Percentiles rank a stretch among this genome's conserved stretches.
Conservation (phyloP, 176 grass and related monocot species). For the Aegilops speltoides region DNA sequence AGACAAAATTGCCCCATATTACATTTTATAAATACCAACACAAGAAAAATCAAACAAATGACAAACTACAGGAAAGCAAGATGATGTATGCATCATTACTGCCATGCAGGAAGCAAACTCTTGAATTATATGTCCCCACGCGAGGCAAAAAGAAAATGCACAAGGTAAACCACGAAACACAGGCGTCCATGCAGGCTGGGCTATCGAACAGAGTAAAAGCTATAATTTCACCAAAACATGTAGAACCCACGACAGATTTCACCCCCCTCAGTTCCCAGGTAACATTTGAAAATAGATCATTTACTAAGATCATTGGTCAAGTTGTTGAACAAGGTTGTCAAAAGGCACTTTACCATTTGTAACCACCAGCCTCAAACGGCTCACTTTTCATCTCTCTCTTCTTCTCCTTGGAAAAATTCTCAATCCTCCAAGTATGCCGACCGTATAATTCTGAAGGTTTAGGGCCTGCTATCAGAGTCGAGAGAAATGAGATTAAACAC, state of each 20-base stretch:
- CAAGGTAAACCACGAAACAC: background rate
- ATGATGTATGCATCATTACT: background rate
- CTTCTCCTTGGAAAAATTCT: slow-evolving; percentile 91
- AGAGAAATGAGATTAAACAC: slow-evolving; percentile 15
- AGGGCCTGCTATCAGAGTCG: slow-evolving; percentile 44
- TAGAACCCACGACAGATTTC: background rate
- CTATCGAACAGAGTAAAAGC: background rate
- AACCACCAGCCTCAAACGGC: slow-evolving; percentile 95
- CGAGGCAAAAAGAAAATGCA: background rate
- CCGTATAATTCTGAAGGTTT: slow-evolving; percentile 83
- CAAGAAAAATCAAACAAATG: background rate
- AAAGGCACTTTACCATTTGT: slow-evolving; percentile 74
- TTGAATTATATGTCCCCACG: background rate
- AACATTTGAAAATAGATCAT: slow-evolving; percentile 7
- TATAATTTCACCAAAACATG: background rate
- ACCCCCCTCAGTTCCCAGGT: background rate
- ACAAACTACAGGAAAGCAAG: background rate
- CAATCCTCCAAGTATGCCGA: slow-evolving; percentile 86
- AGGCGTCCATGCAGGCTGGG: background rate
- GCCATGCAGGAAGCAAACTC: background rate
- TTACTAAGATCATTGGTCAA: background rate
- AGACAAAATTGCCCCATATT: background rate
- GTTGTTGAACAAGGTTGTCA: slow-evolving; percentile 19
- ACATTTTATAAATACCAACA: background rate
- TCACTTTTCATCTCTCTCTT: slow-evolving; percentile 96